These are phyloP conservation scores for Erythrophleum fordii DNA, from an alignment of 306 rosid genomes.

Conservation along the genomic window DNA sequence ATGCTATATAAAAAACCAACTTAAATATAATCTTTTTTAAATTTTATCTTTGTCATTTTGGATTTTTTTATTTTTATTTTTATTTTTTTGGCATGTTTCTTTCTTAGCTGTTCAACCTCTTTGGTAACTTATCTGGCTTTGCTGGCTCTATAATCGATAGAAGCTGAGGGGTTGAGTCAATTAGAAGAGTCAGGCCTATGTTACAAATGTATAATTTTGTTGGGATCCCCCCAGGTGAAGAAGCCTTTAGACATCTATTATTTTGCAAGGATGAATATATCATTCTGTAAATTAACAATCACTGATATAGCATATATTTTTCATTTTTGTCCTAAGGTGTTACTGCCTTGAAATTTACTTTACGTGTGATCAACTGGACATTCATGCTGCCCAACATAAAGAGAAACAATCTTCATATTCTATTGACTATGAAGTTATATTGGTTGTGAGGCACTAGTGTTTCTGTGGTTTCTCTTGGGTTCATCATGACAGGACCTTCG, in stretches of 20 bases:
- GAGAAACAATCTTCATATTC: not conserved
- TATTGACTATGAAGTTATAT: not conserved
- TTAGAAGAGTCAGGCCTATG: constrained; percentile 9
- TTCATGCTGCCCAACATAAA: constrained; percentile 16
- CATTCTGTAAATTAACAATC: not conserved
- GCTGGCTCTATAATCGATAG: not conserved
- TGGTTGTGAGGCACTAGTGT: not conserved
- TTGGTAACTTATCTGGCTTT: constrained; percentile 15
- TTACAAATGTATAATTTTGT: not conserved
- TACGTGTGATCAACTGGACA: constrained; percentile 11
- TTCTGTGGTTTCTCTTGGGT: not conserved
- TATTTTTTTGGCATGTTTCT: constrained; percentile 9
- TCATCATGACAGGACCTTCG: not conserved
- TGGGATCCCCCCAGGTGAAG: not conserved
- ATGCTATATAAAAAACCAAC: not conserved
- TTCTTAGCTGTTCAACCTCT: constrained; percentile 8
- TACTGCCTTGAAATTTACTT: constrained; percentile 12
- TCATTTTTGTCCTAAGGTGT: not conserved
- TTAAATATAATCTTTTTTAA: not conserved
- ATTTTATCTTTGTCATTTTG: no score
- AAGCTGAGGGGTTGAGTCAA: not conserved
- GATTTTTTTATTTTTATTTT: no score
- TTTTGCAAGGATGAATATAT: constrained; percentile 1
- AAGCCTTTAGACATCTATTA: not conserved
- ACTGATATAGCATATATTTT: not conserved